These are phyloP conservation scores for Mollisiaceae sp. DNA, from an alignment of 2,329 filamentous ascomycete genomes.

Conservation along the genomic window DNA sequence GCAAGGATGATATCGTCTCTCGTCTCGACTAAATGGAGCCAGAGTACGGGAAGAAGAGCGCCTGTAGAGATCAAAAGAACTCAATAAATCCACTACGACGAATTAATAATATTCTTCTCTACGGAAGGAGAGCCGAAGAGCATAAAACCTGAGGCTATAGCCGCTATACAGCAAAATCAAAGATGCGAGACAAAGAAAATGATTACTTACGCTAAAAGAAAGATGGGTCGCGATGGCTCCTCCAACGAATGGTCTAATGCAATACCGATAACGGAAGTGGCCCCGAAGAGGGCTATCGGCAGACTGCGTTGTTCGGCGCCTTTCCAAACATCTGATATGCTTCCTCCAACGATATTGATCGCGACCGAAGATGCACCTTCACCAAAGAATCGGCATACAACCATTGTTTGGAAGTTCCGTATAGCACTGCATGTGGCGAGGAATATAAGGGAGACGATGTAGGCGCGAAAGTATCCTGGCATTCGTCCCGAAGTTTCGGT, in stretches of 20 bases:
- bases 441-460: conserved; percentile 38
- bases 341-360: conserved; percentile 29
- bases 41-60: conserved; percentile 48
- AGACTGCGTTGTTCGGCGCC: conserved; percentile 36
- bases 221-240: conserved; percentile 33
- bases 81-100: conserved; percentile 36
- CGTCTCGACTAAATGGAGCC: conserved; percentile 50
- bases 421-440: conserved; percentile 43
- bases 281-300: conserved; percentile 59
- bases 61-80: conserved; percentile 47
- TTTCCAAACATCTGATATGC: conserved; percentile 31
- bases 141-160: too few species aligned
- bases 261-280: conserved; percentile 77
- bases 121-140: too few species aligned
- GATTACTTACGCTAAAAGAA: too few species aligned
- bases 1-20: conserved; percentile 47
- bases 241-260: conserved; percentile 40
- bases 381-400: conserved; percentile 40
- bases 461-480: conserved; percentile 36
- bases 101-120: too few species aligned
- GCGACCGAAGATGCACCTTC: conserved; percentile 37
- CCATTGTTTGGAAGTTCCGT: conserved; percentile 38
- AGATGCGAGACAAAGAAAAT: too few species aligned
- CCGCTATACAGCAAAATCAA: too few species aligned
- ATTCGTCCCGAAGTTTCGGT: conserved; percentile 47